phyloP scores from a whole-genome alignment of 495 filamentous ascomycete species.

The Oleoguttula mirabilis region DNA sequence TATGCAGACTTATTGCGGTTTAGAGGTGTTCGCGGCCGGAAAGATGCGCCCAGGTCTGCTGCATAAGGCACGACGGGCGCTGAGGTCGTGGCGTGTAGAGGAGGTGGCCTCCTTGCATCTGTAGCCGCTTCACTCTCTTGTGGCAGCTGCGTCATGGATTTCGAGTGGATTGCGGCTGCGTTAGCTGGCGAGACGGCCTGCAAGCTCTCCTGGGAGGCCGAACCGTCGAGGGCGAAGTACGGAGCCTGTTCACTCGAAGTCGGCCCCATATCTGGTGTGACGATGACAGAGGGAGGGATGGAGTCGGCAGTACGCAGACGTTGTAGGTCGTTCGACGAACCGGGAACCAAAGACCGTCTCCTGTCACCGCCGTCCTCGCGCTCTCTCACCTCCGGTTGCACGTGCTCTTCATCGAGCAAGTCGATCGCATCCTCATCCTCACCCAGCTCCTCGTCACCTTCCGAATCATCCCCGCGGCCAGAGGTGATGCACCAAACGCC shows the following conservation, averaged over 20 bases:
- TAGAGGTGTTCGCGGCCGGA: slow-evolving; percentile 11
- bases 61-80: slow-evolving; percentile 7
- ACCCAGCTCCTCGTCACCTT: slow-evolving; percentile 42
- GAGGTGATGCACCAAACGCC: slow-evolving; percentile 91
- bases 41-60: not conserved
- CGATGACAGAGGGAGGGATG: slow-evolving; percentile 3
- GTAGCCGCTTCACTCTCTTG: not conserved
- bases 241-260: not conserved
- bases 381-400: slow-evolving; percentile 21
- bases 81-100: slow-evolving; percentile 18
- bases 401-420: slow-evolving; percentile 27
- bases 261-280: slow-evolving; percentile 4
- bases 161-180: slow-evolving; percentile 9
- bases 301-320: slow-evolving; percentile 6
- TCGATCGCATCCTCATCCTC: slow-evolving; percentile 36
- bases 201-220: not conserved
- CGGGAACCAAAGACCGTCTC: slow-evolving; percentile 7
- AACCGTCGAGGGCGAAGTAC: not conserved
- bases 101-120: slow-evolving; percentile 7
- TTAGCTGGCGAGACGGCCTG: not conserved
- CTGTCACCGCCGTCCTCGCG: slow-evolving; percentile 2
- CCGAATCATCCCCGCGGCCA: slow-evolving; percentile 40
- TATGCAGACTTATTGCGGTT: not conserved
- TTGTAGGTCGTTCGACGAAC: slow-evolving; percentile 4
- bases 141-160: slow-evolving; percentile 4